Evolutionary conservation across 495 filamentous ascomycete genomes (phyloP).

Genomic region (Penicillium verhagenii): DNA sequence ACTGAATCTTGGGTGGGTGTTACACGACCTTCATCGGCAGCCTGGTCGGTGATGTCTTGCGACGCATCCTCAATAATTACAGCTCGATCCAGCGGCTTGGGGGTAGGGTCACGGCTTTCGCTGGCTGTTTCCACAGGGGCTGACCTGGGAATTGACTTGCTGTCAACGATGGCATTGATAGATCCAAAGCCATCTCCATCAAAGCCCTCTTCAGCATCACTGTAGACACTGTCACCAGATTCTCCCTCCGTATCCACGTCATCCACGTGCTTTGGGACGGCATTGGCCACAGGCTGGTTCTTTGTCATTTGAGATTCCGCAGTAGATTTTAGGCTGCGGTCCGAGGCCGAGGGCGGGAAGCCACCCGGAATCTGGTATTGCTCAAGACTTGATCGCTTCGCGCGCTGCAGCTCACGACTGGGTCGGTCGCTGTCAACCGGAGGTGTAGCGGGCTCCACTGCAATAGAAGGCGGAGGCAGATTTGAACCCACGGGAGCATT

Average conservation of each 20-base stretch:
- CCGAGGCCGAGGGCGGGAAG: slow-evolving; percentile 32
- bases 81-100: slow-evolving; percentile 12
- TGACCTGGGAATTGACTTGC: slow-evolving; percentile 31
- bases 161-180: slow-evolving; percentile 79
- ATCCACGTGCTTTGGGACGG: slow-evolving; percentile 13
- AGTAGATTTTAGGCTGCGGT: slow-evolving; percentile 16
- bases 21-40: slow-evolving; percentile 21
- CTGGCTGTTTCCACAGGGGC: slow-evolving; percentile 4
- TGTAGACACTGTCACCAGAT: slow-evolving; percentile 71
- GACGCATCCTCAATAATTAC: slow-evolving; percentile 13
- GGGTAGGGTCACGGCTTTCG: slow-evolving; percentile 25
- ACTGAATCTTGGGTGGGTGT: slow-evolving; percentile 22
- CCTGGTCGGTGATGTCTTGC: slow-evolving; percentile 14
- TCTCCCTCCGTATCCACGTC: slow-evolving; percentile 47
- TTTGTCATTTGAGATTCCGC: slow-evolving; percentile 8
- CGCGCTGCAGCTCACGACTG: slow-evolving; percentile 9
- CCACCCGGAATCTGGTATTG: slow-evolving; percentile 37
- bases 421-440: slow-evolving; percentile 12
- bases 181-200: slow-evolving; percentile 78
- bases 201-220: slow-evolving; percentile 81
- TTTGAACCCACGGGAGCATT: slow-evolving; percentile 4
- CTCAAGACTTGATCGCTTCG: slow-evolving; percentile 38
- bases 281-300: slow-evolving; percentile 8
- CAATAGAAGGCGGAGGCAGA: slow-evolving; percentile 43
- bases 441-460: slow-evolving; percentile 31